Evolutionary conservation across 2,329 filamentous ascomycete species (phyloP).

Genomic region (Cladosporium cucumerinum): DNA sequence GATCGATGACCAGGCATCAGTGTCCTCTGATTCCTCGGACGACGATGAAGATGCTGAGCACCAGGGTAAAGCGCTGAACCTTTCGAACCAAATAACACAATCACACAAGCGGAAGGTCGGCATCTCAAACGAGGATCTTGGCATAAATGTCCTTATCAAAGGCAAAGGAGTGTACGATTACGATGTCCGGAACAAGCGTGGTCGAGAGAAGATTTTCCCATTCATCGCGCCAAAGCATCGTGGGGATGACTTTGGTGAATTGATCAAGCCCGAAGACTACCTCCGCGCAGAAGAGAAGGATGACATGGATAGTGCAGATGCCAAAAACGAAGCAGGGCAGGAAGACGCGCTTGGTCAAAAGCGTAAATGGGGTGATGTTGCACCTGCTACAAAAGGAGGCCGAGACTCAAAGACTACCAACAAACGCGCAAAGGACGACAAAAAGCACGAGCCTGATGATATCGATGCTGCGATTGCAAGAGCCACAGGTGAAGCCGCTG

Average conservation of each 20-base stretch:
- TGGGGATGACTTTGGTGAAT: conserved; percentile 86
- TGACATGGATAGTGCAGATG: conserved; percentile 64
- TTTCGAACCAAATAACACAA: conserved; percentile 80
- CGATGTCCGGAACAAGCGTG: conserved; percentile 85
- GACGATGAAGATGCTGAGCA: conserved; percentile 87
- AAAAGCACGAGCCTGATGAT: conserved; percentile 33
- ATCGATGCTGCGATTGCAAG: conserved; percentile 35
- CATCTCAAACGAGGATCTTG: conserved; percentile 83
- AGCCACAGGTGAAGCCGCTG: conserved; percentile 37
- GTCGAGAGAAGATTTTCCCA: conserved; percentile 88
- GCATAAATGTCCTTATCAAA: conserved; percentile 84
- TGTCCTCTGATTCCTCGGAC: conserved; percentile 80
- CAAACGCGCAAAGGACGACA: conserved; percentile 60
- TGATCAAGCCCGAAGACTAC: conserved; percentile 92
- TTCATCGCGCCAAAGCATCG: conserved; percentile 75
- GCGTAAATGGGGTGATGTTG: conserved; percentile 82
- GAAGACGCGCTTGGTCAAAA: conserved; percentile 72
- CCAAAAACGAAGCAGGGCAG: conserved; percentile 51
- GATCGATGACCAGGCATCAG: conserved; percentile 68
- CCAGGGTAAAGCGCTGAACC: conserved; percentile 86
- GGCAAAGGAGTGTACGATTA: conserved; percentile 85
- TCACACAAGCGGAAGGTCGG: conserved; percentile 76
- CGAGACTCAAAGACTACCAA: conserved; percentile 34
- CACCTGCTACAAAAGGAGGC: conserved; percentile 27
- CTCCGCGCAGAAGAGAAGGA: conserved; percentile 89